Conservation (phyloP, 805 yeast species). For the Zygotorulaspora sp. region DNA sequence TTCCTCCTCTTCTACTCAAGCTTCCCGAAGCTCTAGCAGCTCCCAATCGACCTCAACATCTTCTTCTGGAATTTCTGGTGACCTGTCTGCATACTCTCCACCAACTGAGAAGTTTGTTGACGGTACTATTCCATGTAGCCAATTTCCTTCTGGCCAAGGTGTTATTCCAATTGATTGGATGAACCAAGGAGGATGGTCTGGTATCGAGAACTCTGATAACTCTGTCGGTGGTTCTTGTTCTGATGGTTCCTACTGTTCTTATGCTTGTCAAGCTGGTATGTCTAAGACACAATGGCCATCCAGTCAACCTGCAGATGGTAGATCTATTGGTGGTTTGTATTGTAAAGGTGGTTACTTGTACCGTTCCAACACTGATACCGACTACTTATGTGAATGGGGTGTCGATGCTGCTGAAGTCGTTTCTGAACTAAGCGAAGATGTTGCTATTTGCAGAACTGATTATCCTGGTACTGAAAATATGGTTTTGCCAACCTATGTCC, state of each 20-base stretch:
- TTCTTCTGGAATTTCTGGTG: conserved; percentile 45
- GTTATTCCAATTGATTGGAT: conserved; percentile 56
- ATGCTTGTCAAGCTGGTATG: conserved; percentile 77
- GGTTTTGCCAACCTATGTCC: conserved; percentile 66
- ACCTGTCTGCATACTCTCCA: conserved; percentile 43
- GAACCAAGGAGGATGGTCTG: conserved; percentile 46
- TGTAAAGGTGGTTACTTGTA: conserved; percentile 62
- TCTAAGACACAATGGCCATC: conserved; percentile 78
- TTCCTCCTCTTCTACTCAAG: conserved; percentile 21
- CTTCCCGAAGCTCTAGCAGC: conserved; percentile 27
- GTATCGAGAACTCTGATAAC: conserved; percentile 58
- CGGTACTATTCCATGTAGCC: conserved; percentile 60
- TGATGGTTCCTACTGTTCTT: conserved; percentile 70
- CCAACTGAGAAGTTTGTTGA: conserved; percentile 58
- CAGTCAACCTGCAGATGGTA: conserved; percentile 61
- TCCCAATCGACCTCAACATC: conserved; percentile 34
- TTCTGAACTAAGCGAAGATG: conserved; percentile 46
- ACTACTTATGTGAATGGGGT: conserved; percentile 66
- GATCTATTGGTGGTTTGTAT: conserved; percentile 65
- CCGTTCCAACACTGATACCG: conserved; percentile 48
- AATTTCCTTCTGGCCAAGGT: conserved; percentile 65
- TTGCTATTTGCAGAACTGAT: conserved; percentile 72
- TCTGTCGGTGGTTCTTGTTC: conserved; percentile 57
- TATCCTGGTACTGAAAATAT: conserved; percentile 81
- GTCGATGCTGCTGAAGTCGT: conserved; percentile 49